Evolutionary conservation across 108 stramenopile species (phyloP), one percentile per base, ranked within the genome.

Genomic region (Skeletonema tropicum): DNA sequence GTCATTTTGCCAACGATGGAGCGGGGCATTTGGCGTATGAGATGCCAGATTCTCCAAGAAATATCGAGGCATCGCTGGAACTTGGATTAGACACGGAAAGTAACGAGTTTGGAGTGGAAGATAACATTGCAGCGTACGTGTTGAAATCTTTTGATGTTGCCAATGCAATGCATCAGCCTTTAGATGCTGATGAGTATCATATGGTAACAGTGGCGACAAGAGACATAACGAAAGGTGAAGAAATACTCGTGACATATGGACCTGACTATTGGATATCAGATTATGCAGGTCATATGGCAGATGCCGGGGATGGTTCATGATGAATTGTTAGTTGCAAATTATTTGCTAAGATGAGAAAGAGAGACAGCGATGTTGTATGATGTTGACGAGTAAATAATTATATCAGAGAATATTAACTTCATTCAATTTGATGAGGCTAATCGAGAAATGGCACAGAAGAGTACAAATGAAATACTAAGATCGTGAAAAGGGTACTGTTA

Each of bases 1-100:
- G 75, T 30, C 82, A 83, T 42, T 79, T 83, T 74, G 82, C 75
- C 41, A 83, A 83, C 41, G 82, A 83, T 70, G 82, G 75, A 10
- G 82, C 73, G 15, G 67, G 82, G 6, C 77, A 72, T 60, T 48
- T 73, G 29, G 75, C 64, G n/a, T 60, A 35, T 35, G 33, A 35
- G 0, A 35, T 35, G 33, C 33, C 33, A 5, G 33, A 35, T 35
- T 35, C 33, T 35, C 1, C 33, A 3, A 35, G 33, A 6, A 70
- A 70, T 70, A 21, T 38, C 19, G 35, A 19, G 42, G 70, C 70
- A 46, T 39, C 69, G 45, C 13, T 60, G 14, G 69, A 70, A 58
- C 60, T 70, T 30, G 69, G 69, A 26, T 31, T 70, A 29, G 69
- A 70, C 39, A 70, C 69, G 9, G 58, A 42, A 23, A 26, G 21